Evolutionary conservation across 2,329 filamentous ascomycete genomes (phyloP).

Genomic region (Cladosporium sp.): DNA sequence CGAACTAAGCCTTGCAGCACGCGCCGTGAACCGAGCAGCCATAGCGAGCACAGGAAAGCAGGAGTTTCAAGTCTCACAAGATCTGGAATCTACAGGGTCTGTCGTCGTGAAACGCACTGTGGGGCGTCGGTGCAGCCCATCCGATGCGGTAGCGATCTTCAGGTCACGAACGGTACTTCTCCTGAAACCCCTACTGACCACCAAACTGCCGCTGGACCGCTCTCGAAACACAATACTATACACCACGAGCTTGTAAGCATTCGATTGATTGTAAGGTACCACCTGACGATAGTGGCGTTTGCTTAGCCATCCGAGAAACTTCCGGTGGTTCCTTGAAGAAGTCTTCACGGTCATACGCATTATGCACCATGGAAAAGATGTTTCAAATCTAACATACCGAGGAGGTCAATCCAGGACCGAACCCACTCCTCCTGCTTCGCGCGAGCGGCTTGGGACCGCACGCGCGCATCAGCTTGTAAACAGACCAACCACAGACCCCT

Average conservation of each 20-base stretch:
- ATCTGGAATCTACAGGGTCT: neutral
- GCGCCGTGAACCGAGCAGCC: neutral
- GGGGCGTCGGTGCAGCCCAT: neutral
- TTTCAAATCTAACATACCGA: neutral
- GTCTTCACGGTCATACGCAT: no score
- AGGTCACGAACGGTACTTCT: neutral
- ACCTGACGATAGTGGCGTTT: neutral
- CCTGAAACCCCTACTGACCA: neutral
- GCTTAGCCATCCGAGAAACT: no score
- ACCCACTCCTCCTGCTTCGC: neutral
- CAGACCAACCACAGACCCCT: conserved; percentile 8
- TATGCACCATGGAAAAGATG: neutral
- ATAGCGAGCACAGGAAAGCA: neutral
- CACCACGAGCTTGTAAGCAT: neutral
- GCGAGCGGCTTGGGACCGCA: neutral
- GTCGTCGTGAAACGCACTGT: neutral
- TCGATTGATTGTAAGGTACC: neutral
- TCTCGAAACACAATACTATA: neutral
- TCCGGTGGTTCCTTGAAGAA: no score
- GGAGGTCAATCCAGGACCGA: neutral
- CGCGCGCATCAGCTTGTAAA: neutral
- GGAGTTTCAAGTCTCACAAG: neutral
- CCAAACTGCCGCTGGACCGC: neutral
- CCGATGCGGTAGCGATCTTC: conserved; percentile 3
- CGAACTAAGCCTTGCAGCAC: neutral